Evolutionary conservation across 306 rosid species (phyloP).

Genomic region (Glycine latifolia): DNA sequence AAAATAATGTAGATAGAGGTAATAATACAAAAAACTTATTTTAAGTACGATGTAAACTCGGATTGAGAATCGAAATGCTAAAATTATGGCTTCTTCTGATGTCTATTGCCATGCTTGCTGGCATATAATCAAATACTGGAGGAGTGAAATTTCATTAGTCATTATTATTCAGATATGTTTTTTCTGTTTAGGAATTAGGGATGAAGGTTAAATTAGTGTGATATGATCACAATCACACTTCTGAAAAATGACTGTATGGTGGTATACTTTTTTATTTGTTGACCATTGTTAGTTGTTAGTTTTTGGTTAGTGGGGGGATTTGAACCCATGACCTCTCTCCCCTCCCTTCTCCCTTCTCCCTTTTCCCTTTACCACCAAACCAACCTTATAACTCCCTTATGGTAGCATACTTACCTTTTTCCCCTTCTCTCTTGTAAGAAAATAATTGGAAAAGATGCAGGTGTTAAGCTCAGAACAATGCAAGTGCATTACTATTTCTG

Average conservation of each 20-base stretch:
- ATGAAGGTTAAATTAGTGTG: background rate
- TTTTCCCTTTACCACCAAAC: too few species aligned
- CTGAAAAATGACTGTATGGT: background rate
- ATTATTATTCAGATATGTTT: background rate
- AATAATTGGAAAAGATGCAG: too few species aligned
- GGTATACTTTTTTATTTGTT: background rate
- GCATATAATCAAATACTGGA: background rate
- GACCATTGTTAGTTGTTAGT: too few species aligned
- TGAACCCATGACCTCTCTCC: background rate
- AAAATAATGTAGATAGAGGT: background rate
- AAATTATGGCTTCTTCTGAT: background rate
- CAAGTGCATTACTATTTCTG: background rate
- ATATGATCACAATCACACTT: background rate
- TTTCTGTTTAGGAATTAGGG: background rate
- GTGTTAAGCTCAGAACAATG: slow-evolving; percentile 16
- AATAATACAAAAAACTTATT: background rate
- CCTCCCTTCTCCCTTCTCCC: background rate
- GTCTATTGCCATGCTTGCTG: background rate
- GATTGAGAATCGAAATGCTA: background rate
- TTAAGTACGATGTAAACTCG: background rate
- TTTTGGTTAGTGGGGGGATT: too few species aligned
- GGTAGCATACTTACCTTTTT: background rate
- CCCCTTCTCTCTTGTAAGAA: background rate
- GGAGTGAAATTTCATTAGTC: background rate
- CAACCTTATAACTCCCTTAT: too few species aligned